A percentile compares a stretch with the other conserved stretches of the same genome.
phyloP scores from a whole-genome alignment of 1,284 basidiomycete species.

The Gomphus sp. region DNA sequence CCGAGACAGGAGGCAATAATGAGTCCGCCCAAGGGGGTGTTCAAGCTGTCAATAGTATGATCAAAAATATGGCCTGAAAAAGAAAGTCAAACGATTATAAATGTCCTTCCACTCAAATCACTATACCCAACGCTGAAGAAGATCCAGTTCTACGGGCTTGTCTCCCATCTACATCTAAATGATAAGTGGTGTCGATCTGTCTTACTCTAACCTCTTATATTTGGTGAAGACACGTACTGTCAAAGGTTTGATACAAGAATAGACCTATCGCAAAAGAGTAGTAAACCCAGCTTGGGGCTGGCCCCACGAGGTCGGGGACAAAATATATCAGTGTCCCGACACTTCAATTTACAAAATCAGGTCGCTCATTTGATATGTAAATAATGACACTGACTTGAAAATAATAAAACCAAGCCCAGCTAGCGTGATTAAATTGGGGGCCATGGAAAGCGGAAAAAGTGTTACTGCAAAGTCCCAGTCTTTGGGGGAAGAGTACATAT shows the following conservation, averaged over 20 bases:
- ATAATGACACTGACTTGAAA: slow-evolving; percentile 12
- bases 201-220: not conserved
- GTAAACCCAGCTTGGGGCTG: slow-evolving; percentile 16
- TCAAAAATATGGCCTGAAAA: slow-evolving; percentile 18
- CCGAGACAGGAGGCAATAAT: slow-evolving; percentile 15
- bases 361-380: not conserved
- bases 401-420: slow-evolving; percentile 16
- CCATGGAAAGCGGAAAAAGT: slow-evolving; percentile 17
- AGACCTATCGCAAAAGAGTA: slow-evolving; percentile 16
- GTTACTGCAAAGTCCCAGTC: slow-evolving; percentile 16
- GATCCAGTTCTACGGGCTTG: slow-evolving; percentile 18
- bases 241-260: slow-evolving; percentile 19
- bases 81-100: not conserved
- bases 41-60: slow-evolving; percentile 18
- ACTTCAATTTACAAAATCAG: slow-evolving; percentile 7
- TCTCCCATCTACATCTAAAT: slow-evolving; percentile 16
- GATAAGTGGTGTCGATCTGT: not conserved
- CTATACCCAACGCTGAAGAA: slow-evolving; percentile 17
- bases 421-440: slow-evolving; percentile 18
- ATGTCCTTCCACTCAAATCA: not conserved
- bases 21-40: slow-evolving; percentile 15
- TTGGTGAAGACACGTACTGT: slow-evolving; percentile 12
- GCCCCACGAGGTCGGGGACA: slow-evolving; percentile 13
- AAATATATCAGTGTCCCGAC: slow-evolving; percentile 12
- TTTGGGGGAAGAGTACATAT: not conserved